Base-by-base conservation (phyloP, 345 rosid genomes). In the Mangifera indica region DNA sequence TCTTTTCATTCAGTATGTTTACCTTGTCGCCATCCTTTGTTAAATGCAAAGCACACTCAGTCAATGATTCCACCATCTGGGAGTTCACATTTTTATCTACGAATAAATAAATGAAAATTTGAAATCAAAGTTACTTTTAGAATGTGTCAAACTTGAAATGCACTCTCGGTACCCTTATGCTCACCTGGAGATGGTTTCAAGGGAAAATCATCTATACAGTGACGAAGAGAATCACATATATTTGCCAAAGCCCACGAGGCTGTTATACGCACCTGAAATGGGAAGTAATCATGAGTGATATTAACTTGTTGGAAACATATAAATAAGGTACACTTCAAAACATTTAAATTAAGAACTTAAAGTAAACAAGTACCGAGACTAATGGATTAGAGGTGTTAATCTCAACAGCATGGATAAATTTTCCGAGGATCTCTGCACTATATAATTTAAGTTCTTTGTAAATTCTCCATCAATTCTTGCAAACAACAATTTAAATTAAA, bases 161-260 rank as follows among this genome's bases (percentile, higher is more conserved):
- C 34, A 60, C 37, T 46, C 64, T 40, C 22, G 61, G 66, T 26
- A 75, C 46, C 52, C 62, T 55, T 34, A 76, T 53, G 25, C 75
- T 44, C 76, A 89, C 92, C 82, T 70, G 55, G 25, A 72, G 74
- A 72, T 8, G 63, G 77, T 77, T 74, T 80, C 66, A 72, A 76
- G 49, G 87, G 80, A 71, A 78, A 61, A 76, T 83, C 85, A 74
- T 82, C 73, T 8, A 84, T 68, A 73, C 74, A 87, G 81, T 79
- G 88, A 67, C 83, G 85, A 60, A 94, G 73, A 63, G 97, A 86
- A 74, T 92, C 97, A 58, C 98, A 87, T 74, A 92, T 74, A 84
- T 92, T 92, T 71, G 98, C 98, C 87, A 90, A 79, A 61, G 97
- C 95, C 98, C 98, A 94, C 32, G 95, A 94, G 63, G 97, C 89